phyloP scores from a whole-genome alignment of 352 stramenopile genomes.

The Nothophytophthora sp. region DNA sequence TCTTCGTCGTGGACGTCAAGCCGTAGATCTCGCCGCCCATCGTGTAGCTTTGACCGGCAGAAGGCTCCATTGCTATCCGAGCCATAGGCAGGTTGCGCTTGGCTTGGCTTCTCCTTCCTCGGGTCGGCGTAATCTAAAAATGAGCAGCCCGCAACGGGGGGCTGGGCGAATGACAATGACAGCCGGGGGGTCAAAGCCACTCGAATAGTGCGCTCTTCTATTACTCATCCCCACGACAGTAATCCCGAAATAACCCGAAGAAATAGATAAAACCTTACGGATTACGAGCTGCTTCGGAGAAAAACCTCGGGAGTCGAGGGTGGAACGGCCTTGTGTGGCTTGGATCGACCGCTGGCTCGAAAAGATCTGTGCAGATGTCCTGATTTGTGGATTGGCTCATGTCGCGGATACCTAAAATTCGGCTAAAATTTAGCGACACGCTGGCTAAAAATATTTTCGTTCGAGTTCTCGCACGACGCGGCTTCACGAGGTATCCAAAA shows the following conservation, averaged over 20 bases:
- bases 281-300: too few relatives aligned
- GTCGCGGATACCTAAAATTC: neutral
- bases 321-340: too few relatives aligned
- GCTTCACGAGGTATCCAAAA: too few relatives aligned
- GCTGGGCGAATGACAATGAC: neutral
- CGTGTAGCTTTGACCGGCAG: constrained; percentile 4
- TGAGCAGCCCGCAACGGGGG: too few relatives aligned
- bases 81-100: neutral
- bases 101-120: neutral
- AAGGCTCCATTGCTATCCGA: constrained; percentile 12
- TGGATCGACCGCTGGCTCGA: too few relatives aligned
- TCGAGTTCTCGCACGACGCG: neutral
- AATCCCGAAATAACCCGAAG: too few relatives aligned
- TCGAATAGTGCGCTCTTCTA: too few relatives aligned
- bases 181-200: too few relatives aligned
- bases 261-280: too few relatives aligned
- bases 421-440: neutral
- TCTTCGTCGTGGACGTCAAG: too few relatives aligned
- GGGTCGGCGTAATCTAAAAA: constrained; percentile 24
- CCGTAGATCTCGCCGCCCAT: constrained; percentile 20
- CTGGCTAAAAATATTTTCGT: neutral
- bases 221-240: too few relatives aligned
- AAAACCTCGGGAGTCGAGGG: too few relatives aligned
- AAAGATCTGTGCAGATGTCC: neutral
- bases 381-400: neutral